Evolutionary conservation across 768 basidiomycete genomes (phyloP).

Genomic region (Tulasnella sp.): DNA sequence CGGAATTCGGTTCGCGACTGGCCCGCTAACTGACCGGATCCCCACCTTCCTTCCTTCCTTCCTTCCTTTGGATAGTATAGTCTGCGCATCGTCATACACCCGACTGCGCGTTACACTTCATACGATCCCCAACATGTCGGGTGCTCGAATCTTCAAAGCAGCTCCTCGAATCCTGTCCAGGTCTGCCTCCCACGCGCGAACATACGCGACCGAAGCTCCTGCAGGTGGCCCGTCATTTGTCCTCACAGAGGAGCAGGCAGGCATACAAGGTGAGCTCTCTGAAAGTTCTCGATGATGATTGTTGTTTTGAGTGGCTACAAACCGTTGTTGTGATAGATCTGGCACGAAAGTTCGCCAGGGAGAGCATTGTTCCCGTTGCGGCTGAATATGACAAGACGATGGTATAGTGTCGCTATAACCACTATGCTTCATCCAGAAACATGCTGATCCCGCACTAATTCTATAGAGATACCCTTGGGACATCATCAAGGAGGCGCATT

Average conservation of each 20-base stretch:
- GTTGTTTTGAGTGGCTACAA: not conserved
- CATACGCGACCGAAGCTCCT: too few relatives aligned
- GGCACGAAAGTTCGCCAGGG: constrained; percentile 23
- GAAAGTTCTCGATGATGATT: not conserved
- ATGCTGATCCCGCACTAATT: not conserved
- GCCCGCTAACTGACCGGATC: too few relatives aligned
- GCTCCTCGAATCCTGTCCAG: too few relatives aligned
- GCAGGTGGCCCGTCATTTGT: constrained; percentile 22
- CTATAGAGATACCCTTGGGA: constrained; percentile 28
- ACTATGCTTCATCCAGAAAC: not conserved
- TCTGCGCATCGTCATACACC: too few relatives aligned
- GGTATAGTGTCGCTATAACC: constrained; percentile 19
- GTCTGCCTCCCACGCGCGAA: too few relatives aligned
- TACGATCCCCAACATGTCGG: too few relatives aligned
- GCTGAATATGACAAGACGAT: constrained; percentile 30
- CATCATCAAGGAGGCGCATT: constrained; percentile 30
- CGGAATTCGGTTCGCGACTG: too few relatives aligned
- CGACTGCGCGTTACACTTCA: too few relatives aligned
- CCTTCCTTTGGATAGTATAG: too few relatives aligned
- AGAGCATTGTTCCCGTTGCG: constrained; percentile 28
- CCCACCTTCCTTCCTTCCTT: too few relatives aligned
- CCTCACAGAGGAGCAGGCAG: constrained; percentile 28
- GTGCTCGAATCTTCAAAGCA: too few relatives aligned
- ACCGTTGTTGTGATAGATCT: constrained; percentile 20
- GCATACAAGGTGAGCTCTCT: constrained; percentile 23